Base-by-base conservation (phyloP, 2,329 filamentous ascomycete species). In the Alternaria infectoria region DNA sequence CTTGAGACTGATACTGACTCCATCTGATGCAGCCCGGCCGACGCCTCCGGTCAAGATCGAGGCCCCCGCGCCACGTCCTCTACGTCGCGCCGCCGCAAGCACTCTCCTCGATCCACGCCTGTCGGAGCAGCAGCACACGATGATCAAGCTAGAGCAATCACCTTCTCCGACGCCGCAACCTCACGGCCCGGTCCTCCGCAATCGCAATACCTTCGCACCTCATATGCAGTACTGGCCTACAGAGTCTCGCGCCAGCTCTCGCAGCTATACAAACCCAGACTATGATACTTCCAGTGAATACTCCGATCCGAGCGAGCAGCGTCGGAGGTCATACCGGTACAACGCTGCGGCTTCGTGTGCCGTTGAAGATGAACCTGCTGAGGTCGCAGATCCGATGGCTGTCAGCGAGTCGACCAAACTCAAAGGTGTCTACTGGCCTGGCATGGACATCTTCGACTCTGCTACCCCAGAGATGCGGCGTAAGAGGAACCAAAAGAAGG, bases 381-480 rank as follows among this genome's bases (percentile, higher is more conserved):
- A 75, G 11, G 32, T 60, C 25, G 57, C 64, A 23, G 73, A 75
- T 23, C 70, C 73, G 21, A 73, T 71, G 57, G 71, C 71, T 50
- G 74, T 74, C 25, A 80, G 76, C 45, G 80, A 82, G 59, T 75
- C 73, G 54, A 83, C 78, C 62, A 87, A 83, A 72, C 84, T 93
- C 57, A 94, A 94, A 77, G 91, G 91, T 3, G 82, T 90, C n/a
- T 83, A 88, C 50, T 93, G 89, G 85, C 89, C 90, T 3, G 92
- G 92, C 17, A 94, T 94, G 91, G 87, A 88, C 57, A 85, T 93
- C n/a, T 93, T 94, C 75, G 92, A 95, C 77, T 89, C 92, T 57
- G 92, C 92, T 5, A 91, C 90, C 5, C 86, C 89, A 15, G 87
- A 90, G 64, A 90, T 91, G 85, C 90, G 88, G 70, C 86, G 89